Conservation (phyloP, 768 basidiomycete species). For the Kwoniella bestiolae region DNA sequence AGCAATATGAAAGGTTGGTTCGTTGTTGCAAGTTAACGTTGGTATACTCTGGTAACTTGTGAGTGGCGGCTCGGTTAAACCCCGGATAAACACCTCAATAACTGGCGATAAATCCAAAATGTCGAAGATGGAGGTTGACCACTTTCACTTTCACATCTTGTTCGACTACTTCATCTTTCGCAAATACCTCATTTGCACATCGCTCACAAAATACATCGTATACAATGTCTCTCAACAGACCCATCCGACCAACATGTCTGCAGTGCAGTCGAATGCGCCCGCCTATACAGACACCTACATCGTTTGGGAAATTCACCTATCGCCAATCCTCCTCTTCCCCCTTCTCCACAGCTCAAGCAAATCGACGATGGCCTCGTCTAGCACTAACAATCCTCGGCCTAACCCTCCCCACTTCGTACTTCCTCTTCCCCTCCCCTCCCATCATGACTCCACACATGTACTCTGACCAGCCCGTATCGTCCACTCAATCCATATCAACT, state of each 20-base stretch:
- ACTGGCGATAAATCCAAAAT: not conserved
- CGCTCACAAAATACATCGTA: not conserved
- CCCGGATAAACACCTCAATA: slow-evolving; percentile 4
- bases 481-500: slow-evolving; percentile 28
- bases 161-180: no score
- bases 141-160: not conserved
- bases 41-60: not conserved
- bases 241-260: not conserved
- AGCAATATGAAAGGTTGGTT: not conserved
- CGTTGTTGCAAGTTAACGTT: not conserved
- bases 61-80: not conserved
- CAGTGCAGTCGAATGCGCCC: not conserved
- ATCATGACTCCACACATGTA: slow-evolving; percentile 43
- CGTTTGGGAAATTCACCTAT: not conserved
- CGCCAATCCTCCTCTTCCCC: slow-evolving; percentile 13
- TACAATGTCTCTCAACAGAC: not conserved
- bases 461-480: slow-evolving; percentile 38
- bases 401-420: slow-evolving; percentile 29
- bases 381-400: slow-evolving; percentile 20
- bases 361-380: slow-evolving; percentile 6
- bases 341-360: not conserved
- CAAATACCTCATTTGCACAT: no score
- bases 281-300: not conserved
- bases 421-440: slow-evolving; percentile 25
- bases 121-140: slow-evolving; percentile 13